Evolutionary conservation across 495 filamentous ascomycete genomes (phyloP).

Genomic region (Penicillium cataractarum): DNA sequence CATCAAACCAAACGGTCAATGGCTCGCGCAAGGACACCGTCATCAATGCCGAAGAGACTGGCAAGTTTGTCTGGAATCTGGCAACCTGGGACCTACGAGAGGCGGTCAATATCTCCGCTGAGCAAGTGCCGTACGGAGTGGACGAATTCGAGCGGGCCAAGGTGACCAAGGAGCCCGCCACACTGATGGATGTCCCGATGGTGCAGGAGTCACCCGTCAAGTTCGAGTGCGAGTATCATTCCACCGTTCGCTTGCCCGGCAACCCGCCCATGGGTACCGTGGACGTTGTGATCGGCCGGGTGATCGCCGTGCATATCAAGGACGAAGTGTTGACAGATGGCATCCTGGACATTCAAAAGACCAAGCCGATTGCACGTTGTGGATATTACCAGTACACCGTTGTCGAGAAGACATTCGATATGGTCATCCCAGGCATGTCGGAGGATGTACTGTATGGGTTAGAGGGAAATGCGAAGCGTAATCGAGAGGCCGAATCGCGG

Average conservation of each 20-base stretch:
- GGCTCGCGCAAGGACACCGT: constrained; percentile 55
- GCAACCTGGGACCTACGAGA: constrained; percentile 57
- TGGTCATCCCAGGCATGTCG: constrained; percentile 48
- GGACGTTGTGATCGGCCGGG: constrained; percentile 59
- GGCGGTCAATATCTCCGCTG: constrained; percentile 53
- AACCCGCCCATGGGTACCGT: constrained; percentile 56
- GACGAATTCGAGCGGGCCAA: constrained; percentile 57
- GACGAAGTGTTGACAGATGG: constrained; percentile 55
- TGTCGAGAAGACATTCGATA: constrained; percentile 54
- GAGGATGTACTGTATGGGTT: constrained; percentile 39
- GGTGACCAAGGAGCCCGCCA: constrained; percentile 49
- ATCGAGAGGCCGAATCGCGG: constrained; percentile 19
- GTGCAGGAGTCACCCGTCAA: constrained; percentile 55
- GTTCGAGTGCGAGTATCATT: constrained; percentile 60
- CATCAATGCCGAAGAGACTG: constrained; percentile 54
- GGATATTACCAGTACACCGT: constrained; percentile 62
- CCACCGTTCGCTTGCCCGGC: constrained; percentile 54
- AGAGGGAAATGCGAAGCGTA: constrained; percentile 27
- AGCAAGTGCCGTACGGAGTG: constrained; percentile 45
- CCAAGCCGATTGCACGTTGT: constrained; percentile 59
- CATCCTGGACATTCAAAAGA: constrained; percentile 56
- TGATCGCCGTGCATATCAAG: constrained; percentile 58
- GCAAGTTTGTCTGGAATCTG: constrained; percentile 61
- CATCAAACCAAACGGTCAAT: constrained; percentile 50
- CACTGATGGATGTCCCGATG: constrained; percentile 48